Evolutionary conservation across 2,329 filamentous ascomycete genomes (phyloP).

Genomic region (Ascochyta lentis): DNA sequence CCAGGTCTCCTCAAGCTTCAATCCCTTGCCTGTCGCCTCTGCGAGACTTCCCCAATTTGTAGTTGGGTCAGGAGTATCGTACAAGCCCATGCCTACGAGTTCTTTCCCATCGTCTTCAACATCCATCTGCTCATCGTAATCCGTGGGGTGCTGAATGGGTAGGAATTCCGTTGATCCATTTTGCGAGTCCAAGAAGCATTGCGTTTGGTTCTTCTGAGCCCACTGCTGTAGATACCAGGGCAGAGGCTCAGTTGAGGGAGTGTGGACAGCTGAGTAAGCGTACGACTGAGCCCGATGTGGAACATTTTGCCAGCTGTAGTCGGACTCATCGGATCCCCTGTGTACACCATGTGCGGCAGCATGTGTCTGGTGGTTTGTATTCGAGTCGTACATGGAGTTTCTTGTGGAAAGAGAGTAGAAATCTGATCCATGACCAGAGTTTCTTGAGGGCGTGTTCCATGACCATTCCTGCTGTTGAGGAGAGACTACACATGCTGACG

Average conservation of each 20-base stretch:
- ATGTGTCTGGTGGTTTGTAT: slow-evolving; percentile 21
- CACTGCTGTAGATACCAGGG: slow-evolving; percentile 49
- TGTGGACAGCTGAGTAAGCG: slow-evolving; percentile 39
- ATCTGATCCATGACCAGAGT: slow-evolving; percentile 40
- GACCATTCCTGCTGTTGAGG: slow-evolving; percentile 38
- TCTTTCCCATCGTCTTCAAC: slow-evolving; percentile 71
- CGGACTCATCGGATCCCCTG: slow-evolving; percentile 36
- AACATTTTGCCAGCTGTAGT: slow-evolving; percentile 38
- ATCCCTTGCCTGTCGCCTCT: slow-evolving; percentile 68
- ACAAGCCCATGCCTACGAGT: slow-evolving; percentile 81
- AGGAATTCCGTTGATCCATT: slow-evolving; percentile 55
- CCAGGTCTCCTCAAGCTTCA: slow-evolving; percentile 84
- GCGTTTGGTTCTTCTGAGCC: slow-evolving; percentile 44
- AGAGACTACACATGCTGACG: slow-evolving; percentile 33
- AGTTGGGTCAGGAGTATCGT: slow-evolving; percentile 72
- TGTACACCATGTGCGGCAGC: slow-evolving; percentile 22
- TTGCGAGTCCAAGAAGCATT: slow-evolving; percentile 23
- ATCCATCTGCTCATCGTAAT: slow-evolving; percentile 58
- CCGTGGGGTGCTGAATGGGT: slow-evolving; percentile 57
- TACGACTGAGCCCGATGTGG: slow-evolving; percentile 33
- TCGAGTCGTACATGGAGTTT: slow-evolving; percentile 39
- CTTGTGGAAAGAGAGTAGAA: slow-evolving; percentile 46
- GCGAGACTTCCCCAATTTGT: slow-evolving; percentile 59
- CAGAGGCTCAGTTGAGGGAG: slow-evolving; percentile 39
- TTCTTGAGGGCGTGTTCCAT: slow-evolving; percentile 32